Base-by-base conservation (phyloP, 73 alveolate species). In the Stentor coeruleus region DNA sequence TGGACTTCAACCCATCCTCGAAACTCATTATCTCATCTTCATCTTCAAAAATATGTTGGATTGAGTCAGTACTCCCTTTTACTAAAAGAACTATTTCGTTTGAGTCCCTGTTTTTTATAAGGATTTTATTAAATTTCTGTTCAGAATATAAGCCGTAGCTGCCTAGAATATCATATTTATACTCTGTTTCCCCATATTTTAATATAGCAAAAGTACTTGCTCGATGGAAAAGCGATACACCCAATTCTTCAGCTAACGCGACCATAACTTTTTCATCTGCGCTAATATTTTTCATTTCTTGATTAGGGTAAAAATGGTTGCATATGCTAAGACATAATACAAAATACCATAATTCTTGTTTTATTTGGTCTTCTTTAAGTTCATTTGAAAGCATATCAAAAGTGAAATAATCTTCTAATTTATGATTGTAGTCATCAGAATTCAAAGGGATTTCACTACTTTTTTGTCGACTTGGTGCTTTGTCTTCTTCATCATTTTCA, bases 51-150 rank as follows among this genome's bases (percentile, higher is more conserved):
- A 14, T 20, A 26, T 33, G 20, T 28, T 14, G 36, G 49, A 66
- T 66, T 1, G 11, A 26, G 33, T 20, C 2, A 11, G 11, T 26
- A 26, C 33, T 31, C 33, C 79, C 79, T 66, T 66, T 66, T 11
- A 31, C 79, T 1, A 66, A 66, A 66, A 66, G 79, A 66, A 66
- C 37, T 66, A 31, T 20, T 66, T 31, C 79, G 14, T 26, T 11
- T 28, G 37, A 26, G 14, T 2, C 37, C 37, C 40, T 20, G 37
- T 31, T 20, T 66, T 20, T 14, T 28, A 66, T 40, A 26, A 66
- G 15, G 37, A 66, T 66, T 31, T 20, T 66, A 66, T 20, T 1
- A 14, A 1, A 14, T 66, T 33, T 33, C 33, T 66, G 79, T 20
- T 66, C 79, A 66, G 79, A 31, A 33, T 20, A 66, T 28, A 20